These are phyloP conservation scores for Nicotiana obtusifolia DNA, from an alignment of 257 asterid species.

Conservation along the genomic window DNA sequence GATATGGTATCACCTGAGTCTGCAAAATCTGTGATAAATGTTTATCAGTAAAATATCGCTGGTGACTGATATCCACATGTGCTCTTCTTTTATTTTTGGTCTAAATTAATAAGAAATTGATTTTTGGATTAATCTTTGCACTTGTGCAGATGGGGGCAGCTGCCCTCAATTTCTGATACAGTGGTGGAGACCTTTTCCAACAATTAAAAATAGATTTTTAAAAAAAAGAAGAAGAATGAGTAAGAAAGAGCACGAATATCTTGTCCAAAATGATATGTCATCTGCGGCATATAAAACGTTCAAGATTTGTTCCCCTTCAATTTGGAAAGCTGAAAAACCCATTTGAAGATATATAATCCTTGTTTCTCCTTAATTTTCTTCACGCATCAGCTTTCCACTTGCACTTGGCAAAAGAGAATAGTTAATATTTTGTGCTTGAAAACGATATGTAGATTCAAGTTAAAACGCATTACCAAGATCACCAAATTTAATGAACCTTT, in stretches of 20 bases:
- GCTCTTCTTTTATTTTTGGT: neutral
- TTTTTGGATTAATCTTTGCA: neutral
- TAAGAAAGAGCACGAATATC: neutral
- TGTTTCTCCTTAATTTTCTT: neutral
- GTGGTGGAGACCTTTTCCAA: neutral
- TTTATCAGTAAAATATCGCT: neutral
- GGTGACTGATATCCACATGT: neutral
- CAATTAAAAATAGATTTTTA: neutral
- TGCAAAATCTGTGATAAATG: neutral
- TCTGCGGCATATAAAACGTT: neutral
- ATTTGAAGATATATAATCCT: neutral
- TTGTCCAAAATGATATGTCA: neutral
- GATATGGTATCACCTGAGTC: neutral
- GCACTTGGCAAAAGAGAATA: neutral
- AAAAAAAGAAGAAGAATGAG: neutral
- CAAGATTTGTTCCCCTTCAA: neutral
- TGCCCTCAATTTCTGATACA: neutral
- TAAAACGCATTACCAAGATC: neutral
- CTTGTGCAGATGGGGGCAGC: neutral
- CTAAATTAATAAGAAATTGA: neutral
- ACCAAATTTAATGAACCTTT: neutral
- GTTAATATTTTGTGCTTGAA: neutral
- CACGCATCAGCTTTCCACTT: neutral
- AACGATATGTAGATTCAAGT: neutral
- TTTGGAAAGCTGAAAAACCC: neutral